Percentiles rank a stretch among this genome's conserved stretches.
Evolutionary conservation across 768 basidiomycete species (phyloP).

Genomic region (Terana coerulea): DNA sequence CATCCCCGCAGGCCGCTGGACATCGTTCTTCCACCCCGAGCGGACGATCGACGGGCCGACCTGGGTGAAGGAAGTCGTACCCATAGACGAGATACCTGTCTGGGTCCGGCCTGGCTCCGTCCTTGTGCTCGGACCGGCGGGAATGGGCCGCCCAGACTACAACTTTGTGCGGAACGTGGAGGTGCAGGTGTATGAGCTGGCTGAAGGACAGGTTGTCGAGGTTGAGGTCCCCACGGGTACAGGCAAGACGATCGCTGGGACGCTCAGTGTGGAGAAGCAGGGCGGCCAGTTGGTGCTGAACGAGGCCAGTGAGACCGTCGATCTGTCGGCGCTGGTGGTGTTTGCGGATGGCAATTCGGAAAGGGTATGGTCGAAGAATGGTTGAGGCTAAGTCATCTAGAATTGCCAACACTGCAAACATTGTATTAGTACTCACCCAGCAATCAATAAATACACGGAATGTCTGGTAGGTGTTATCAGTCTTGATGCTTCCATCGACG

Average conservation of each 20-base stretch:
- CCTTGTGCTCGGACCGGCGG: slow-evolving; percentile 52
- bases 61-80: slow-evolving; percentile 63
- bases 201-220: slow-evolving; percentile 36
- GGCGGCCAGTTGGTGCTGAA: slow-evolving; percentile 30
- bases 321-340: slow-evolving; percentile 3
- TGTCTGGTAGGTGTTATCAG: too few relatives aligned
- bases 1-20: slow-evolving; percentile 58
- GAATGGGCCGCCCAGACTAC: slow-evolving; percentile 56
- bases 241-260: slow-evolving; percentile 38
- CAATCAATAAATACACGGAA: too few relatives aligned
- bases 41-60: slow-evolving; percentile 52
- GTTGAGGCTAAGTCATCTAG: too few relatives aligned
- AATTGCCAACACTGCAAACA: too few relatives aligned
- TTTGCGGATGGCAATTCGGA: not conserved
- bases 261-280: slow-evolving; percentile 33
- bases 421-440: too few relatives aligned
- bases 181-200: slow-evolving; percentile 50
- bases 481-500: too few relatives aligned
- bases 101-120: slow-evolving; percentile 60
- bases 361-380: too few relatives aligned
- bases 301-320: slow-evolving; percentile 11
- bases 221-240: slow-evolving; percentile 42
- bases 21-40: slow-evolving; percentile 52
- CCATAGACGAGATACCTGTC: slow-evolving; percentile 61
- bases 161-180: slow-evolving; percentile 47